phyloP scores from a whole-genome alignment of 345 rosid genomes.

The Syzygium jambos region DNA sequence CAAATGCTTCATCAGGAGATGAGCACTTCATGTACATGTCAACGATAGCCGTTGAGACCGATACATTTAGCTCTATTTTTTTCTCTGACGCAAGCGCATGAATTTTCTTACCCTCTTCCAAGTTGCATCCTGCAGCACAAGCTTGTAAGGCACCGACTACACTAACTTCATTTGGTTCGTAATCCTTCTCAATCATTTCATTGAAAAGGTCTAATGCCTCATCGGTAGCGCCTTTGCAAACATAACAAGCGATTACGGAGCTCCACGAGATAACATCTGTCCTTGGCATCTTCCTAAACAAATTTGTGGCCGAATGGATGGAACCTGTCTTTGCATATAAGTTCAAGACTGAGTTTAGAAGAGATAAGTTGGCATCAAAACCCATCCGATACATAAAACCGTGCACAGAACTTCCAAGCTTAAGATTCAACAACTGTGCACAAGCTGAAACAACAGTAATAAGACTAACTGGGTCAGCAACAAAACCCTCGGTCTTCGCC shows the following conservation, averaged over 20 bases:
- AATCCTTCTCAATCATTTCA: slow-evolving; percentile 30
- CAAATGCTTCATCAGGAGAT: slow-evolving; percentile 34
- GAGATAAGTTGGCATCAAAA: slow-evolving; percentile 17
- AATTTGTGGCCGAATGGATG: slow-evolving; percentile 15
- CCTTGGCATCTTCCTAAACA: slow-evolving; percentile 29
- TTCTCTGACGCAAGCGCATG: slow-evolving; percentile 30
- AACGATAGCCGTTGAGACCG: slow-evolving; percentile 39
- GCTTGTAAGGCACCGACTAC: slow-evolving; percentile 36
- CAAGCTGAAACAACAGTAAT: slow-evolving; percentile 42
- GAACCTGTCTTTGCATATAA: slow-evolving; percentile 34
- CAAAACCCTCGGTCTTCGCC: slow-evolving; percentile 11
- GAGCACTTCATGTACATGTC: slow-evolving; percentile 59
- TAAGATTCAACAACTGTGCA: slow-evolving; percentile 19
- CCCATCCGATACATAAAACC: slow-evolving; percentile 36
- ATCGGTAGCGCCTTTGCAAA: slow-evolving; percentile 20
- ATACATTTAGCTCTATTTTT: slow-evolving; percentile 23
- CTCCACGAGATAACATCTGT: slow-evolving; percentile 57
- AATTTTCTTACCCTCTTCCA: slow-evolving; percentile 35
- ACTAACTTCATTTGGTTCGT: slow-evolving; percentile 30
- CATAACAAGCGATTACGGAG: slow-evolving; percentile 35
- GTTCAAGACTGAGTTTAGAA: slow-evolving; percentile 36
- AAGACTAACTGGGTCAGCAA: slow-evolving; percentile 23
- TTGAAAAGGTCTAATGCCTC: slow-evolving; percentile 27
- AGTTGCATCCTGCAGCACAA: slow-evolving; percentile 28
- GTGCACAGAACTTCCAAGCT: slow-evolving; percentile 41